Evolutionary conservation across 192 early-diverging fungal genomes (phyloP), one percentile per base, ranked within the genome.

Genomic region (Mortierella antarctica): DNA sequence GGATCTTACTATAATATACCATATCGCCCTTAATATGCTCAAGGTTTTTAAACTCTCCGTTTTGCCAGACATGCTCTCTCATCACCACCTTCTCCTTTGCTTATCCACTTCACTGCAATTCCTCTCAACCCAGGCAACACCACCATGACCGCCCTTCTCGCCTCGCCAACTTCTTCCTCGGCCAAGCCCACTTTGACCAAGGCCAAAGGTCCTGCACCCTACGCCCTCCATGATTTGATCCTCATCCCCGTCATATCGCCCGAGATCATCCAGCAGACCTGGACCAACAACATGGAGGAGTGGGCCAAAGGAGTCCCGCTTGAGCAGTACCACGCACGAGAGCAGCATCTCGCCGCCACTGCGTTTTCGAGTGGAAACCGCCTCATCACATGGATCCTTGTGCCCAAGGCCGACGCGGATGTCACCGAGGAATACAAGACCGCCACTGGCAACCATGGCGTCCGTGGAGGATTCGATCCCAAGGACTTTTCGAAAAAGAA

Each of bases 271-370:
- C 54, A 64, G 46, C 47, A 42, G 57, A 78, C 74, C 21, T 78
- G 74, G 74, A 70, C 74, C 20, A 78, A 78, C 53, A 78, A 78
- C 46, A 70, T 69, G 74, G 67, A 78, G 5, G 67, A 78, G 23
- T 78, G 74, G 74, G 74, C 74, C 21, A 78, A 78, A n/a, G 62
- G 74, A n/a, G 74, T 78, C 41, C 62, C 67, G 6, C 17, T 60
- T 4, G 14, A 45, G 1, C 49, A 52, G 13, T 78, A 78, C 53
- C 62, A 70, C 42, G 74, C 53, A 5, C 74, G 74, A 48, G 74
- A 78, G 49, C 6, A 49, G 17, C 55, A 65, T 18, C 67, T 78
- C 40, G 67, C 67, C 13, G 53, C 55, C 12, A 78, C 74, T 1
- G 62, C 53, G 7, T 78, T 78, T 31, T 78, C 74, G 0, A 70